Conservation (phyloP, 768 basidiomycete genomes). For the Boletus huronensis region DNA sequence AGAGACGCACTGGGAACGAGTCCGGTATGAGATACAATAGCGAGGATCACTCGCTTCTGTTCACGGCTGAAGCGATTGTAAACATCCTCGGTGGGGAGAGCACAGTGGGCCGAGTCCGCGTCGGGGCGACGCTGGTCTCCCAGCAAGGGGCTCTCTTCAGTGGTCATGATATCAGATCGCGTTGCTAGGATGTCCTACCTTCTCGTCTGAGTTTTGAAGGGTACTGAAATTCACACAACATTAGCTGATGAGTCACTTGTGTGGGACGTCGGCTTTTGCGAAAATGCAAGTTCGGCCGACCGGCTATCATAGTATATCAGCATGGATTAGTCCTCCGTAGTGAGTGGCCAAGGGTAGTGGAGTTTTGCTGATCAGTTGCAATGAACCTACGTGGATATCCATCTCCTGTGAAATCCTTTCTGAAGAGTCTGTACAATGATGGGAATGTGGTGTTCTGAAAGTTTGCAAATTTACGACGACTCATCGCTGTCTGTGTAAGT, state of each 20-base stretch:
- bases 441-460: no score
- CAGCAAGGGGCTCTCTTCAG: conserved; percentile 31
- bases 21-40: conserved; percentile 57
- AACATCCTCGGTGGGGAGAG: conserved; percentile 30
- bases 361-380: no score
- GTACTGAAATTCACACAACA: background rate
- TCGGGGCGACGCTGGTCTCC: conserved; percentile 1
- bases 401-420: no score
- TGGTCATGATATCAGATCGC: conserved; percentile 13
- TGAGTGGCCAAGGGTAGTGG: background rate
- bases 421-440: no score
- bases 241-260: background rate
- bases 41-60: conserved; percentile 53
- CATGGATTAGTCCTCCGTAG: background rate
- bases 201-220: background rate
- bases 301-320: background rate
- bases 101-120: background rate
- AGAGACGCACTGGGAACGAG: conserved; percentile 54
- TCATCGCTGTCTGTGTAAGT: no score
- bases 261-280: background rate
- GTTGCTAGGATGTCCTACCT: background rate
- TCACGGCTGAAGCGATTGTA: conserved; percentile 56
- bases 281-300: background rate
- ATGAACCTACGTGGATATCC: no score
- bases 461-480: no score